Base-by-base conservation (phyloP, 2,329 filamentous ascomycete species). In the Fusarium stilboides region DNA sequence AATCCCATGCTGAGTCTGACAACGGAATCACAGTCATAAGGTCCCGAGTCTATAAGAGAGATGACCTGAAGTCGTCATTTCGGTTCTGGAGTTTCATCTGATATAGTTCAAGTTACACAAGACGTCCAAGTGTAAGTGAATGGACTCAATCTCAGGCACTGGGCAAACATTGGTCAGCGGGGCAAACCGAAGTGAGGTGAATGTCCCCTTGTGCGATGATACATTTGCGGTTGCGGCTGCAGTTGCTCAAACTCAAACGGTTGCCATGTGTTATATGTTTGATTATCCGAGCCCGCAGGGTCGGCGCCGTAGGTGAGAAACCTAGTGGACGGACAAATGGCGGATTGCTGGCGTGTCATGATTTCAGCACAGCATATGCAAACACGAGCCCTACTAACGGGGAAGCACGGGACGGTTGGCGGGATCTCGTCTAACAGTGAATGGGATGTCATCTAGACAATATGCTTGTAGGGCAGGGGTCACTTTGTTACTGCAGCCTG, bases 191-290 rank as follows among this genome's bases (percentile, higher is more conserved):
- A 60, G 47, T 22, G 43, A 39, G 56, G 39, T 22, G 43, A 24
- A 37, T 34, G 20, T 52, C 46, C 45, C 51, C 42, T 68, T 70
- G 69, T 72, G 24, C 63, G 64, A 72, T 52, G 59, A 26, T 55
- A 43, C 46, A 67, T 60, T 44, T 67, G 65, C 52, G 57, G 62
- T 51, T 70, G 57, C 53, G 67, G 47, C 54, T 66, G 37, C 39
- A 46, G 45, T 45, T 64, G 43, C 50, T 66, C 49, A 59, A 68
- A 55, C 43, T 72, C 52, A 59, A 69, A 69, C 57, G 22, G 28
- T 56, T 51, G 56, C 45, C 51, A 70, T 60, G 45, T 72, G 44
- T 60, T 53, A 59, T 47, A 47, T 66, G 58, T 56, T 68, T 58
- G 56, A 56, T 47, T 53, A 55, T 57, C 54, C 68, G 53, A 65